These are phyloP conservation scores for Emydomyces testavorans DNA, from an alignment of 2,329 filamentous ascomycete species.

Conservation along the genomic window DNA sequence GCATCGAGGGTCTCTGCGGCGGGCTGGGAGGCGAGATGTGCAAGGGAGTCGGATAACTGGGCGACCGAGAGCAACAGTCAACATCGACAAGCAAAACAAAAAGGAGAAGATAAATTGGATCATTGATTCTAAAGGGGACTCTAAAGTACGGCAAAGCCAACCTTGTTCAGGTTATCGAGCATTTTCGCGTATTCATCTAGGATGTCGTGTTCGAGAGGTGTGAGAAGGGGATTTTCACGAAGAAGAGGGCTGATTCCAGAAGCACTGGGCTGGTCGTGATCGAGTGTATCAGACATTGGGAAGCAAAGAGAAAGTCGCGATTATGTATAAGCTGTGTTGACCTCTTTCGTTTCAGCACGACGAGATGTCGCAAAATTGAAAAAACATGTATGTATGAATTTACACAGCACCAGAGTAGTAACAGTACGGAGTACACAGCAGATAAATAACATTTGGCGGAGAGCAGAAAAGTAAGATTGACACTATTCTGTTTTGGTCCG, in stretches of 20 bases:
- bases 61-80: not conserved
- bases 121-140: not conserved
- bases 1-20: slow-evolving; percentile 66
- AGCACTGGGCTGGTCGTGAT: not conserved
- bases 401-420: too few species aligned
- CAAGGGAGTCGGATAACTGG: slow-evolving; percentile 36
- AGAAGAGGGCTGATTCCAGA: slow-evolving; percentile 27
- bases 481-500: too few species aligned
- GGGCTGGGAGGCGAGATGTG: slow-evolving; percentile 51
- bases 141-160: slow-evolving; percentile 27
- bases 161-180: slow-evolving; percentile 82
- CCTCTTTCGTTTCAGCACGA: too few species aligned
- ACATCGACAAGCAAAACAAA: not conserved
- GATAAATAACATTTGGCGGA: too few species aligned
- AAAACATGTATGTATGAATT: too few species aligned
- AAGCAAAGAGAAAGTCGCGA: not conserved
- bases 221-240: slow-evolving; percentile 38
- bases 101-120: slow-evolving; percentile 16
- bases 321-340: too few species aligned
- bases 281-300: not conserved
- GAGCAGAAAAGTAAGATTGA: too few species aligned
- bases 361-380: too few species aligned
- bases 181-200: slow-evolving; percentile 85
- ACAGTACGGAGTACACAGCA: too few species aligned
- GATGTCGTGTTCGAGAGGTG: slow-evolving; percentile 82